Evolutionary conservation across 2,329 filamentous ascomycete species (phyloP), one percentile per base, ranked within the genome.

Genomic region (Aspergillus sp.): DNA sequence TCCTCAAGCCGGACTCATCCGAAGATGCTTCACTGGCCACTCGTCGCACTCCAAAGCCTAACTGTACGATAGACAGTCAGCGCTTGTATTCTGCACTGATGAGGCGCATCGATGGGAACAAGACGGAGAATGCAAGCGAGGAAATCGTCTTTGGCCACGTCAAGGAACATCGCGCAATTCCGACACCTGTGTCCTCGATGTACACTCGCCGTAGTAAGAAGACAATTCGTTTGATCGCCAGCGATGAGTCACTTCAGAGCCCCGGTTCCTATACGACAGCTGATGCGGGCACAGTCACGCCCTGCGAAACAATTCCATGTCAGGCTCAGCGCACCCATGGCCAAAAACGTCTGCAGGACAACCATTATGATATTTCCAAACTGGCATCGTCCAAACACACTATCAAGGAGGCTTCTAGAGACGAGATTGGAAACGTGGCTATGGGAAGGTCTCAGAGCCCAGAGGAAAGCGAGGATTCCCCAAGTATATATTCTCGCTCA

Each of bases 31-130:
- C 43, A 9, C 73, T 30, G 52, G 71, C 32, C 45, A 30, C 9
- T 25, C 54, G 23, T 58, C 57, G 51, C 56, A 59, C 62, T 55
- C 63, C 51, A 21, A 68, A 45, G 58, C 65, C 61, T 52, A 65
- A 69, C 13, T 63, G 66, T 43, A 65, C 65, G 45, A 67, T 77
- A 10, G 74, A 80, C 59, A 74, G 72, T 58, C 74, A 79, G 39
- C 72, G 77, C 19, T 63, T 81, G 38, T 81, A 80, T 60, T 75
- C 77, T 9, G 79, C 78, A 8, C 68, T 81, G 60, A 74, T 80
- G 70, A 76, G 72, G 58, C 70, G 76, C 28, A 79, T 80, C 47
- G 71, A 69, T 36, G 68, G 70, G 51, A 65, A 59, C 13, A 52
- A 63, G 15, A 28, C 57, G 6, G 59, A 65, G 9, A 58, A 62